phyloP scores from a whole-genome alignment of 768 basidiomycete genomes.

The Lactifluus hygrophoroides region DNA sequence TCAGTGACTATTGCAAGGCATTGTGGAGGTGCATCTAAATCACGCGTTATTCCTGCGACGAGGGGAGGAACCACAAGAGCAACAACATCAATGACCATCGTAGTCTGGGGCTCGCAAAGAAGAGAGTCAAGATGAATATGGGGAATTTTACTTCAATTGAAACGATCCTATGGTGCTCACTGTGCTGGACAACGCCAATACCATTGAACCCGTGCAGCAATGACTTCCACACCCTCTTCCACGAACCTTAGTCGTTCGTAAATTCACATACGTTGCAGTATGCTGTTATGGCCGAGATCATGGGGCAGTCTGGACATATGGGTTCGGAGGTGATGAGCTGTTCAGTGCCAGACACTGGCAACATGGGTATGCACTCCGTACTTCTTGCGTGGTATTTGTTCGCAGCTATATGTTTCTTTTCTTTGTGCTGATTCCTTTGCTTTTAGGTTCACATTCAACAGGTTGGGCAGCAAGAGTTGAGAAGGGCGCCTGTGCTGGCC shows the following conservation, averaged over 20 bases:
- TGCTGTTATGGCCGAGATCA: slow-evolving; percentile 93
- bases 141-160: slow-evolving; percentile 47
- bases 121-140: slow-evolving; percentile 77
- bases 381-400: no score
- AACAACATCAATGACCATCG: slow-evolving; percentile 25
- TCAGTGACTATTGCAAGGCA: slow-evolving; percentile 22
- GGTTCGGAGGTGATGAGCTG: slow-evolving; percentile 89
- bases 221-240: no score
- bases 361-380: slow-evolving; percentile 65
- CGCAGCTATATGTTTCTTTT: no score
- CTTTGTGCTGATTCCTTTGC: no score
- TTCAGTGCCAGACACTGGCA: slow-evolving; percentile 94
- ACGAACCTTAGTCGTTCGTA: no score
- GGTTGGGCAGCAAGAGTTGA: slow-evolving; percentile 84
- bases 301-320: slow-evolving; percentile 75
- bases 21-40: slow-evolving; percentile 46
- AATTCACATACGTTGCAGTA: slow-evolving; percentile 54
- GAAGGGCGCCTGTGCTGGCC: slow-evolving; percentile 55
- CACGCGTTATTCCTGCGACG: slow-evolving; percentile 35
- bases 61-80: slow-evolving; percentile 28
- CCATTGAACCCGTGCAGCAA: no score
- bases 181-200: slow-evolving; percentile 23
- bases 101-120: slow-evolving; percentile 35
- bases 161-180: slow-evolving; percentile 53
- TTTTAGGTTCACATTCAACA: slow-evolving; percentile 88